phyloP scores from a whole-genome alignment of 805 yeast species.

The Metschnikowia noctiluminum region DNA sequence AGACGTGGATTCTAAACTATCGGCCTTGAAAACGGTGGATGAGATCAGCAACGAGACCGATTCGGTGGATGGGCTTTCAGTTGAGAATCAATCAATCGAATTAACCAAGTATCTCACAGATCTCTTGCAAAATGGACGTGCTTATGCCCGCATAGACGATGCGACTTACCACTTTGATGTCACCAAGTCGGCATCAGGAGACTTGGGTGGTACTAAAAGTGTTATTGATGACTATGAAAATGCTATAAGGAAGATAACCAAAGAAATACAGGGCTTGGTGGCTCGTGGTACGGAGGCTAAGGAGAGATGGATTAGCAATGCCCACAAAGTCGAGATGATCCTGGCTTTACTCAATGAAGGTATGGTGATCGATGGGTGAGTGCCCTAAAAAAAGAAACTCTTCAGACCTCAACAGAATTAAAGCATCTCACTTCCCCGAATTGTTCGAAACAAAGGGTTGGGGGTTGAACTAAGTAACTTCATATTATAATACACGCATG shows the following conservation, averaged over 20 bases:
- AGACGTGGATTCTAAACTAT: conserved; percentile 19
- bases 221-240: conserved; percentile 31
- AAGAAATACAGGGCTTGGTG: conserved; percentile 28
- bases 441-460: not conserved
- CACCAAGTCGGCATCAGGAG: conserved; percentile 20
- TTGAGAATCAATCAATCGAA: conserved; percentile 12
- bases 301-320: conserved; percentile 35
- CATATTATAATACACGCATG: conserved; percentile 5
- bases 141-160: conserved; percentile 20
- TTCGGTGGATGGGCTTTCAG: not conserved
- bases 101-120: conserved; percentile 20
- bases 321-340: conserved; percentile 29
- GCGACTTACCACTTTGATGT: conserved; percentile 25
- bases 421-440: not conserved
- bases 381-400: not conserved
- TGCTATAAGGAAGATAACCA: conserved; percentile 23
- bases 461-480: not conserved
- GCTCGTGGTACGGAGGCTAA: conserved; percentile 31
- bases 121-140: conserved; percentile 20
- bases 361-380: conserved; percentile 9
- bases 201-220: conserved; percentile 16
- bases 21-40: conserved; percentile 15
- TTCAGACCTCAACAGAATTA: not conserved
- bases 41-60: conserved; percentile 9
- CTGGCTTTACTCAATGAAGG: conserved; percentile 20